Evolutionary conservation across 495 filamentous ascomycete genomes (phyloP).

Genomic region (Pseudoneurospora amorphoporcata): DNA sequence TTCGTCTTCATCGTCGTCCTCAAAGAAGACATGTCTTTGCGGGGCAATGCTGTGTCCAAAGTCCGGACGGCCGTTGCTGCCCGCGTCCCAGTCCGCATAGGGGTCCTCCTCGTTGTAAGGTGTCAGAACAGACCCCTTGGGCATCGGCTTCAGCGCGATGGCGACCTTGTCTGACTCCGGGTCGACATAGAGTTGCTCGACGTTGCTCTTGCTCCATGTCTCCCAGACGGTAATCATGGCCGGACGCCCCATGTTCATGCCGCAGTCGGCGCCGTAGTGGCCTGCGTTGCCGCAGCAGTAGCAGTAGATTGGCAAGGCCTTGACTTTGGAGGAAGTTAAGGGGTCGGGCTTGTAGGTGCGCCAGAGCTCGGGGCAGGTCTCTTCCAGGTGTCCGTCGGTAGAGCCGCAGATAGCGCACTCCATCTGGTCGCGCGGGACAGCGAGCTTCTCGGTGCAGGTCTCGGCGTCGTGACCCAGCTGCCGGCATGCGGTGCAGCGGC

Average conservation of each 20-base stretch:
- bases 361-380: constrained; percentile 27
- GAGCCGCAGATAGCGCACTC: constrained; percentile 29
- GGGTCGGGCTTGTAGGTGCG: constrained; percentile 21
- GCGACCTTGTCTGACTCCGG: constrained; percentile 18
- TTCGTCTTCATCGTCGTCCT: constrained; percentile 31
- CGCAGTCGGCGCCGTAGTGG: constrained; percentile 32
- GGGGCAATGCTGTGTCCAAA: constrained; percentile 28
- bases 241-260: constrained; percentile 3
- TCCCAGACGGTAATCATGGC: constrained; percentile 7
- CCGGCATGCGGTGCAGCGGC: constrained; percentile 29
- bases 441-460: constrained; percentile 26
- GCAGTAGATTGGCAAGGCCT: constrained; percentile 28
- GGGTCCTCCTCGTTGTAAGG: not conserved
- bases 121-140: not conserved
- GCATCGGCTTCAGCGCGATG: constrained; percentile 12
- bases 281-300: constrained; percentile 28
- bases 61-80: constrained; percentile 9
- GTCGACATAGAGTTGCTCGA: constrained; percentile 25
- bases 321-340: constrained; percentile 22
- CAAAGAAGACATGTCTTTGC: constrained; percentile 29
- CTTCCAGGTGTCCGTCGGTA: constrained; percentile 19
- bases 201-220: constrained; percentile 27
- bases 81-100: not conserved
- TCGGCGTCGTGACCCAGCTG: constrained; percentile 26
- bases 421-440: constrained; percentile 17